Evolutionary conservation across 768 basidiomycete genomes (phyloP).

Genomic region (Phaeotremella fagi): DNA sequence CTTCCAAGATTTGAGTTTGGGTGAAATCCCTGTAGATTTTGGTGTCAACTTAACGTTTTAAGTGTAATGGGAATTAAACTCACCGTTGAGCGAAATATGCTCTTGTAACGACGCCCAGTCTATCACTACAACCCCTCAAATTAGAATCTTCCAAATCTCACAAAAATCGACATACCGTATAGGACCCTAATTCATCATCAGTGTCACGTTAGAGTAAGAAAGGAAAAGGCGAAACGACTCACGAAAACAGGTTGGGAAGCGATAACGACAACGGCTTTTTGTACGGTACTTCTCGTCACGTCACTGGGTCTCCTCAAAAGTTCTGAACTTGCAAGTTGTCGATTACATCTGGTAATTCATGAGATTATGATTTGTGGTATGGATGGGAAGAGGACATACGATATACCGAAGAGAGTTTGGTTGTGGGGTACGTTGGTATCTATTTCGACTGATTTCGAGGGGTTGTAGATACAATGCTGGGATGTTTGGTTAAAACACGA

Average conservation of each 20-base stretch:
- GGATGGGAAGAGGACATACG: slow-evolving; percentile 55
- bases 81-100: slow-evolving; percentile 82
- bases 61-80: slow-evolving; percentile 5
- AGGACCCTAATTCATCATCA: slow-evolving; percentile 56
- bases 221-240: slow-evolving; percentile 7
- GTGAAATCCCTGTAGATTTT: slow-evolving; percentile 65
- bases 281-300: slow-evolving; percentile 91
- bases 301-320: slow-evolving; percentile 69
- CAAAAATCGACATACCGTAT: slow-evolving; percentile 59
- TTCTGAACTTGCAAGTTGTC: slow-evolving; percentile 77
- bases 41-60: slow-evolving; percentile 2
- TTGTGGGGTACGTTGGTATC: slow-evolving; percentile 37
- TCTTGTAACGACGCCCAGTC: slow-evolving; percentile 86
- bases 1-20: slow-evolving; percentile 79
- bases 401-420: slow-evolving; percentile 91
- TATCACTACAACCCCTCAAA: slow-evolving; percentile 58
- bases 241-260: slow-evolving; percentile 55
- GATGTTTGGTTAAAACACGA: background rate
- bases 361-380: no score
- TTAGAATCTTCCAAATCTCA: background rate
- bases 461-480: slow-evolving; percentile 44
- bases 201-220: background rate
- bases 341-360: slow-evolving; percentile 93
- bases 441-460: slow-evolving; percentile 11
- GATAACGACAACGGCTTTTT: slow-evolving; percentile 94